phyloP scores from a whole-genome alignment of 176 grass and related monocot genomes.

The Aegilops bicornis region DNA sequence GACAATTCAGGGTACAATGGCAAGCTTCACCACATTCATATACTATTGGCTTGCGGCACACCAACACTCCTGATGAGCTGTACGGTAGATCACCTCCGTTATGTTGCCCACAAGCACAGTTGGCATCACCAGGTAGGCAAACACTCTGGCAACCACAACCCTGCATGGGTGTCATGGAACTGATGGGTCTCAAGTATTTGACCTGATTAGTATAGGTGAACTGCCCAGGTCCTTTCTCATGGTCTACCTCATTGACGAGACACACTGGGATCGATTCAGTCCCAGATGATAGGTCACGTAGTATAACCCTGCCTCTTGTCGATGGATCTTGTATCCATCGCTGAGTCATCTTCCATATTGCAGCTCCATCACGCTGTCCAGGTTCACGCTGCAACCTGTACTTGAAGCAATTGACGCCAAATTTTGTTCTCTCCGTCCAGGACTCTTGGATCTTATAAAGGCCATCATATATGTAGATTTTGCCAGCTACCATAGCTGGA shows the following conservation, averaged over 20 bases:
- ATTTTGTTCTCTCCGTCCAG: slow-evolving; percentile 51
- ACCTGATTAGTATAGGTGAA: slow-evolving; percentile 56
- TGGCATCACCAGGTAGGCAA: slow-evolving; percentile 50
- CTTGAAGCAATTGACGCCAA: slow-evolving; percentile 59
- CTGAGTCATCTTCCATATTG: slow-evolving; percentile 54
- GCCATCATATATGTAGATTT: slow-evolving; percentile 78
- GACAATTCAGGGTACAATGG: slow-evolving; percentile 55
- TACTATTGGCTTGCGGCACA: slow-evolving; percentile 47
- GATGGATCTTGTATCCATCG: slow-evolving; percentile 59
- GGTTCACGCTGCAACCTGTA: slow-evolving; percentile 59
- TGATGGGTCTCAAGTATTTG: slow-evolving; percentile 35
- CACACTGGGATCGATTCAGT: slow-evolving; percentile 49
- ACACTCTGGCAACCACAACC: slow-evolving; percentile 63
- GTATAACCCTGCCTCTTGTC: slow-evolving; percentile 56
- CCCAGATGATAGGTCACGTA: slow-evolving; percentile 56
- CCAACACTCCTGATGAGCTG: slow-evolving; percentile 57
- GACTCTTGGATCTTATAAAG: slow-evolving; percentile 72
- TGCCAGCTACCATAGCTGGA: slow-evolving; percentile 38
- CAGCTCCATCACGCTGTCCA: slow-evolving; percentile 52
- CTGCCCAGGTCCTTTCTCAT: slow-evolving; percentile 51
- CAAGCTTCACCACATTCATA: slow-evolving; percentile 67
- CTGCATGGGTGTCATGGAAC: slow-evolving; percentile 42
- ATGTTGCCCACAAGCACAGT: slow-evolving; percentile 51
- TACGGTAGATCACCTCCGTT: slow-evolving; percentile 71
- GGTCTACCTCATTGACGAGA: slow-evolving; percentile 75